Evolutionary conservation across 2,329 filamentous ascomycete species (phyloP).

Genomic region (Xylariaceae sp.): DNA sequence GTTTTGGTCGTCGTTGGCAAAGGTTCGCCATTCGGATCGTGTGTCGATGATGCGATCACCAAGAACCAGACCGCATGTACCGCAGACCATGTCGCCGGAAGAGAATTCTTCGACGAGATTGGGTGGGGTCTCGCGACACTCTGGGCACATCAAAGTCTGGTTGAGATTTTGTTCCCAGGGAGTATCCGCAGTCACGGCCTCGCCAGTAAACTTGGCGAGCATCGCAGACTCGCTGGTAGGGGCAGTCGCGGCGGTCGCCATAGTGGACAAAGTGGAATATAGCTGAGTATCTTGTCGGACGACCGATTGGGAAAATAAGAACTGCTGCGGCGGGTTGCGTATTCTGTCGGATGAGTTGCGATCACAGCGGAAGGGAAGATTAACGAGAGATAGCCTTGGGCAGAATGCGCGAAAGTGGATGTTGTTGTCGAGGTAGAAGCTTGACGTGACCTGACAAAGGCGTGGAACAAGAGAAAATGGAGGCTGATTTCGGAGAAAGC

Average conservation of each 20-base stretch:
- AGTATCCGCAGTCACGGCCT: constrained; percentile 18
- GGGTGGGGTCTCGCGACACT: constrained; percentile 89
- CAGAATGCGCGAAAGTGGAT: background rate
- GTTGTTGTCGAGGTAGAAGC: constrained; percentile 1
- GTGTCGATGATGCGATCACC: constrained; percentile 91
- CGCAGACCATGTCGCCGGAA: constrained; percentile 88
- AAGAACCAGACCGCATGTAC: constrained; percentile 84
- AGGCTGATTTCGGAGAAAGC: too few relatives aligned
- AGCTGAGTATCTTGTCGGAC: too few relatives aligned
- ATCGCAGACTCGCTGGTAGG: constrained; percentile 22
- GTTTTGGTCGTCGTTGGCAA: constrained; percentile 95
- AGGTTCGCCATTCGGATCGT: constrained; percentile 96
- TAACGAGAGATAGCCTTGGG: background rate
- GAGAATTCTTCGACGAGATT: constrained; percentile 92
- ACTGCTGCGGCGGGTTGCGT: too few relatives aligned
- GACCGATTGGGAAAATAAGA: too few relatives aligned
- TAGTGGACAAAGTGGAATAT: constrained; percentile 5
- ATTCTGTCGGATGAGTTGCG: background rate
- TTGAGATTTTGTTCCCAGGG: constrained; percentile 80
- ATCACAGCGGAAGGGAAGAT: background rate
- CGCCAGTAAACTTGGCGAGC: constrained; percentile 34
- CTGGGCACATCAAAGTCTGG: constrained; percentile 78
- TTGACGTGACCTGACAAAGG: background rate
- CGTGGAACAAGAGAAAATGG: too few relatives aligned
- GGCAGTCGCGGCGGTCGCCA: constrained; percentile 11